A percentile compares a stretch with the other conserved stretches of the same genome.
Evolutionary conservation across 495 filamentous ascomycete species (phyloP).

Genomic region (Peziza echinospora): DNA sequence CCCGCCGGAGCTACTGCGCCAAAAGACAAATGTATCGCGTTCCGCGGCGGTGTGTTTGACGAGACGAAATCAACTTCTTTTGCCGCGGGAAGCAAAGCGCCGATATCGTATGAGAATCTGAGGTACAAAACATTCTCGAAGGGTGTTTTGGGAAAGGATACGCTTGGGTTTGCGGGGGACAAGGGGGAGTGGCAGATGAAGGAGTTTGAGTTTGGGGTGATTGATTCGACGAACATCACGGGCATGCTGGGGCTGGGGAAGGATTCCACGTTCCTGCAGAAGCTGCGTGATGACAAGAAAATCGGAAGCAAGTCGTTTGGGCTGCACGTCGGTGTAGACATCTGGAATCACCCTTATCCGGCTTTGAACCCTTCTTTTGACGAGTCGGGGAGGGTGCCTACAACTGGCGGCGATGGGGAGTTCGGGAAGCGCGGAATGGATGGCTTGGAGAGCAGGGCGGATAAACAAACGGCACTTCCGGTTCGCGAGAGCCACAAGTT

Average conservation of each 20-base stretch:
- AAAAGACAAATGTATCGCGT: constrained; percentile 4
- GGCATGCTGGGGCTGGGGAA: constrained; percentile 9
- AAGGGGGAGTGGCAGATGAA: constrained; percentile 2
- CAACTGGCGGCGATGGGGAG: constrained; percentile 1
- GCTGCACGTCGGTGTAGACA: constrained; percentile 13
- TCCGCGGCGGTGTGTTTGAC: constrained; percentile 10
- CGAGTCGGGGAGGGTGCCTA: background rate
- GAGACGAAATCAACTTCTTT: constrained; percentile 5
- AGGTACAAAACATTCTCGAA: constrained; percentile 8
- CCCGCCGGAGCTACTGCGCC: constrained; percentile 1
- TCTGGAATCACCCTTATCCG: constrained; percentile 5
- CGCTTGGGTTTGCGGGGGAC: background rate
- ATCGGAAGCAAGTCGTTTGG: constrained; percentile 7
- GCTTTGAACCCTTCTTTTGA: constrained; percentile 10
- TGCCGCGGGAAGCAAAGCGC: background rate
- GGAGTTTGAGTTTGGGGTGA: constrained; percentile 7
- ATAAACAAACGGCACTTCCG: background rate
- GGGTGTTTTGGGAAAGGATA: constrained; percentile 6
- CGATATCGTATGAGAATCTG: constrained; percentile 4
- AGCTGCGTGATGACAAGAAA: constrained; percentile 2
- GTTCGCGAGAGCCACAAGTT: constrained; percentile 7
- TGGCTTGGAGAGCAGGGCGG: background rate
- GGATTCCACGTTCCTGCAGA: constrained; percentile 6
- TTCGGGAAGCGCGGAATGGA: background rate
- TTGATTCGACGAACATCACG: constrained; percentile 11